phyloP scores from a whole-genome alignment of 305 asterid species.

The Coffea humblotiana region DNA sequence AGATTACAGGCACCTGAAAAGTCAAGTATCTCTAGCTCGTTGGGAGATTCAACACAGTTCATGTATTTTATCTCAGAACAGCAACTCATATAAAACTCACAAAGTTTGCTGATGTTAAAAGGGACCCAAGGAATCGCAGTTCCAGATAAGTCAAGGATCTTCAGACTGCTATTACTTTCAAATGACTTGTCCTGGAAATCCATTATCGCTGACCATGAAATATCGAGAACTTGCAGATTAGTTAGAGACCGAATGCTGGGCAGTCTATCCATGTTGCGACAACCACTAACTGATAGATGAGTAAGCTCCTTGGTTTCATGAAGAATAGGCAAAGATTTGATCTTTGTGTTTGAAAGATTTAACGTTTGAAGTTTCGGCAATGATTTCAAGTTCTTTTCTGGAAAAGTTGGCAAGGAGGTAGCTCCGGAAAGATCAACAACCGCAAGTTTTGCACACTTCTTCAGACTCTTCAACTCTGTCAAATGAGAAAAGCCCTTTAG shows the following conservation, averaged over 20 bases:
- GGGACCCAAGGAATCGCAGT: constrained; percentile 33
- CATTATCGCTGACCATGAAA: constrained; percentile 32
- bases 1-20: constrained; percentile 34
- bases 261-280: constrained; percentile 22
- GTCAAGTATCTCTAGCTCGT: constrained; percentile 31
- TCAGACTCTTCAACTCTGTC: constrained; percentile 16
- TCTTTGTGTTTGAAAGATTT: constrained; percentile 31
- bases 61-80: constrained; percentile 28
- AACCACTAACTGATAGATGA: constrained; percentile 29
- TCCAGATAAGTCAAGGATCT: constrained; percentile 32
- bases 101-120: constrained; percentile 26
- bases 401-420: constrained; percentile 16
- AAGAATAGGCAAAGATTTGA: constrained; percentile 34
- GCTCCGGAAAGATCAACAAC: constrained; percentile 40
- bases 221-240: constrained; percentile 34
- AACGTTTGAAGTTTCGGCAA: constrained; percentile 28
- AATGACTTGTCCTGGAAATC: constrained; percentile 35
- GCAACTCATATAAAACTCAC: constrained; percentile 13
- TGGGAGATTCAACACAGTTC: constrained; percentile 17
- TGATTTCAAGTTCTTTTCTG: constrained; percentile 32
- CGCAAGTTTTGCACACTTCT: constrained; percentile 22
- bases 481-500: constrained; percentile 32
- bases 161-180: constrained; percentile 13
- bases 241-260: constrained; percentile 25
- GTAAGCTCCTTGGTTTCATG: constrained; percentile 23